Base-by-base conservation (phyloP, 192 early-diverging fungal species). In the Coemansia reversa region DNA sequence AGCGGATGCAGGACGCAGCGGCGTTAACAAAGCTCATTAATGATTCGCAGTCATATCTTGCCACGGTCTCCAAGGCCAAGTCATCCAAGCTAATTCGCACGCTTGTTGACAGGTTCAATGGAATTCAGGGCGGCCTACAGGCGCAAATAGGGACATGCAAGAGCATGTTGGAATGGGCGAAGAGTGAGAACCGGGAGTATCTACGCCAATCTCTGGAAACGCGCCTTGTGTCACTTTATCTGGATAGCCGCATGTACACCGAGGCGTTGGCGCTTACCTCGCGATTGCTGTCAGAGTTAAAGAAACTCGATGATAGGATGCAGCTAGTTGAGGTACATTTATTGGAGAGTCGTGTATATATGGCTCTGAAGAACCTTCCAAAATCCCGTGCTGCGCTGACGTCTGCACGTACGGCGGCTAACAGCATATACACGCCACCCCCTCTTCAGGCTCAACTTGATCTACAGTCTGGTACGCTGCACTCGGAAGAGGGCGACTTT, bases 401-500 rank as follows among this genome's bases (percentile, higher is more conserved):
- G 9, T 93, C 93, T 7, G 97, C 97, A 7, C 86, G 96, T 57
- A 97, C 97, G 12, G 91, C 92, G 5, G 97, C 97, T 24, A 99
- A 99, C 69, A 86, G 94, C 24, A 96, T 98, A 66, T 98, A 98
- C 76, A 97, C 94, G 67, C 97, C 97, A 73, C 96, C 95, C 22
- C 79, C 96, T 61, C 86, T 98, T 69, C 97, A 99, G 72, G 97
- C 97, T 9, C 85, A 86, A 29, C 84, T 99, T 51, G 97, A 99
- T 79, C 87, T 98, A 88, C 96, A 98, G 82, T 95, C 93, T 12
- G 97, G 97, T 62, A 94, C 95, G 53, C 83, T 98, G 62, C 96
- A 99, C 68, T 90, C 95, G 29, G 96, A 99, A 68, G 96, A 98
- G 69, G 96, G 97, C 79, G 97, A 99, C 70, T 99, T 95, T 75